Conservation (phyloP, 139 green algal genomes). For the Chlorella sp. region DNA sequence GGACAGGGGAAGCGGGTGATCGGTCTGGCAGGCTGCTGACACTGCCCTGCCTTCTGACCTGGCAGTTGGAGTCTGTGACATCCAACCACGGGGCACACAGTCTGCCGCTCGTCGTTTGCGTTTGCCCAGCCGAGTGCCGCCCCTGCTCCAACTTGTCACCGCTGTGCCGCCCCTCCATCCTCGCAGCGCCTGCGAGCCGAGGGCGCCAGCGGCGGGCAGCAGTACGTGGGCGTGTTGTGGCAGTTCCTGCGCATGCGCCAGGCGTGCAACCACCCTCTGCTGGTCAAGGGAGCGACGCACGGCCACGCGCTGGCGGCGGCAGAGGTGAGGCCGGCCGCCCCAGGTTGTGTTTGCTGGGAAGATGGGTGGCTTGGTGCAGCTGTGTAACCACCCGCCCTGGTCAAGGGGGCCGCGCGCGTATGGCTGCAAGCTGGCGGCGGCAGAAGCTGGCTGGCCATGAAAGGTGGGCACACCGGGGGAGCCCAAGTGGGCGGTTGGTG, state of each 20-base stretch:
- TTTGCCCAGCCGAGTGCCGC: too few species aligned
- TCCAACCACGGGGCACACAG: too few species aligned
- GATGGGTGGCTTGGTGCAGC: too few species aligned
- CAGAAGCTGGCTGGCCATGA: too few species aligned
- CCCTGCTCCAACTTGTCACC: not conserved
- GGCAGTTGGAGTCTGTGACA: too few species aligned
- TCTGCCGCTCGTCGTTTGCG: too few species aligned
- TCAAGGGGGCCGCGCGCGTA: too few species aligned
- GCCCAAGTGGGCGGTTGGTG: too few species aligned
- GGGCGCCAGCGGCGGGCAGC: slow-evolving; percentile 21
- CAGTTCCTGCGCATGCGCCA: slow-evolving; percentile 88
- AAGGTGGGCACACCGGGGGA: too few species aligned
- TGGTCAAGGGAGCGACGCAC: slow-evolving; percentile 52
- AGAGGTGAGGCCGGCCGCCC: slow-evolving; percentile 4
- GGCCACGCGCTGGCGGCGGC: not conserved
- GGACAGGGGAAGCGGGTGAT: not conserved
- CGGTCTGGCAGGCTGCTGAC: not conserved
- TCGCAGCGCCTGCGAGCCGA: slow-evolving; percentile 35
- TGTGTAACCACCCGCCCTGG: too few species aligned
- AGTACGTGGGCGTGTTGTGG: slow-evolving; percentile 90
- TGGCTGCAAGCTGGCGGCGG: too few species aligned
- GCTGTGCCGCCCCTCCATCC: not conserved
- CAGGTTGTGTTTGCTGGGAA: not conserved
- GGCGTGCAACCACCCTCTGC: slow-evolving; percentile 90
- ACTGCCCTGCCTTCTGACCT: not conserved